Evolutionary conservation across 2,329 filamentous ascomycete species (phyloP).

Genomic region (Podosphaera fusca): DNA sequence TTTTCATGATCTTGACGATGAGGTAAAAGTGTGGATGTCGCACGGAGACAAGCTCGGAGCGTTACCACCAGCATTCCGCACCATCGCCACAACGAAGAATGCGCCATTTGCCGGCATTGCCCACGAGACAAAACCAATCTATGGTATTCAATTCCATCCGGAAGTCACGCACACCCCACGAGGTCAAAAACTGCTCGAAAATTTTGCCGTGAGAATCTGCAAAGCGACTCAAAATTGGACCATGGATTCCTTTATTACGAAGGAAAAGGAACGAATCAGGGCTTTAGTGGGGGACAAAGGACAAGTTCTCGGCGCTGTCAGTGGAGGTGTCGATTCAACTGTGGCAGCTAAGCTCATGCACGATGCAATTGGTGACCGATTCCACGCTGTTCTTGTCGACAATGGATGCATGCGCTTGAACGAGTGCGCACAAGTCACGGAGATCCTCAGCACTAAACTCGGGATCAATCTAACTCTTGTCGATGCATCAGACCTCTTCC

Average conservation of each 20-base stretch:
- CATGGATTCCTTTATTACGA: conserved; percentile 62
- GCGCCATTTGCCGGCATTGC: conserved; percentile 62
- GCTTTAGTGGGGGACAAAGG: conserved; percentile 58
- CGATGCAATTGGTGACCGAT: conserved; percentile 59
- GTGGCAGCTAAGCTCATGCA: conserved; percentile 62
- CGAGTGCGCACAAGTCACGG: conserved; percentile 61
- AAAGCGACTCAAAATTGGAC: conserved; percentile 55
- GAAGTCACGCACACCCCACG: conserved; percentile 49
- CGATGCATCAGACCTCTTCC: conserved; percentile 55
- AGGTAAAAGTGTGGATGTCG: conserved; percentile 59
- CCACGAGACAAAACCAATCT: conserved; percentile 45
- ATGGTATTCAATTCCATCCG: conserved; percentile 51
- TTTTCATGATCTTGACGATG: conserved; percentile 51
- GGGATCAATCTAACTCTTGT: conserved; percentile 81
- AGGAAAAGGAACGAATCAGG: conserved; percentile 62
- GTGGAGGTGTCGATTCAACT: conserved; percentile 73
- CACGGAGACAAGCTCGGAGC: conserved; percentile 67
- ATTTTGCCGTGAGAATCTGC: conserved; percentile 73
- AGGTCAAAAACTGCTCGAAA: conserved; percentile 49
- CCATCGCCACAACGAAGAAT: conserved; percentile 53
- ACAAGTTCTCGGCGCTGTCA: conserved; percentile 59
- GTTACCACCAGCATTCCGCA: conserved; percentile 50
- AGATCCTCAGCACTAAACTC: conserved; percentile 54
- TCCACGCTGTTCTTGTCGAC: conserved; percentile 68
- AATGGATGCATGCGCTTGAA: conserved; percentile 69